Base-by-base conservation (phyloP, 2,329 filamentous ascomycete species). In the Aureobasidium namibiae region DNA sequence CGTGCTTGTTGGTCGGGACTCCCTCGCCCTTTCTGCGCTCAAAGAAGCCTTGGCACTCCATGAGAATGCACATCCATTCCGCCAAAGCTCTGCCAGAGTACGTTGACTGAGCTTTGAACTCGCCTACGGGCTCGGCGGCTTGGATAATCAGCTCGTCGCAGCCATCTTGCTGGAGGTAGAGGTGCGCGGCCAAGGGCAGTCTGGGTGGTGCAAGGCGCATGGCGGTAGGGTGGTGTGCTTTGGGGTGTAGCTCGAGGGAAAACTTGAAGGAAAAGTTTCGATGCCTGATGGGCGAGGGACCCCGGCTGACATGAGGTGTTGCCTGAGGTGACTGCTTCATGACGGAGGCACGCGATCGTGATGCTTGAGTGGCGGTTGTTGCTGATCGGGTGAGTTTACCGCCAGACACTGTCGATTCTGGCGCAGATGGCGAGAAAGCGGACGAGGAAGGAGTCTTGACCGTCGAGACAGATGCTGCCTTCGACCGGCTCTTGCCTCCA, bases 31-130 rank as follows among this genome's bases (percentile, higher is more conserved):
- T 84, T 58, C 89, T 81, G 46, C 89, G 79, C 61, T 92, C 88
- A 33, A 90, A 83, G 71, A 92, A 94, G 67, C 84, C 89, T 73
- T 92, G 90, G 75, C 85, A 90, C 70, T 94, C 89, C 59, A 82
- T 82, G 16, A 91, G 83, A 21, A 92, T 82, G 18, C 89, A 75
- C 21, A 80, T 78, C 89, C 89, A 94, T 71, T 94, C 89, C 0
- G 88, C 88, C 45, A 94, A 77, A 0, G 89, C 86, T 21, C 88
- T 80, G 1, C 89, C 89, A 3, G 82, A 77, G 69, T 92, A 86
- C 61, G 79, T 80, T 62, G 80, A 81, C 5, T 71, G 72, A 3
- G 67, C 71, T 18, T 62, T 66, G 14, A 73, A 72, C 24, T 68
- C 63, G 6, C 75, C 75, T 6, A 60, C 66, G 0, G 76, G 76